phyloP scores from a whole-genome alignment of 108 stramenopile genomes.

The Nannochloropsis gaditana region DNA sequence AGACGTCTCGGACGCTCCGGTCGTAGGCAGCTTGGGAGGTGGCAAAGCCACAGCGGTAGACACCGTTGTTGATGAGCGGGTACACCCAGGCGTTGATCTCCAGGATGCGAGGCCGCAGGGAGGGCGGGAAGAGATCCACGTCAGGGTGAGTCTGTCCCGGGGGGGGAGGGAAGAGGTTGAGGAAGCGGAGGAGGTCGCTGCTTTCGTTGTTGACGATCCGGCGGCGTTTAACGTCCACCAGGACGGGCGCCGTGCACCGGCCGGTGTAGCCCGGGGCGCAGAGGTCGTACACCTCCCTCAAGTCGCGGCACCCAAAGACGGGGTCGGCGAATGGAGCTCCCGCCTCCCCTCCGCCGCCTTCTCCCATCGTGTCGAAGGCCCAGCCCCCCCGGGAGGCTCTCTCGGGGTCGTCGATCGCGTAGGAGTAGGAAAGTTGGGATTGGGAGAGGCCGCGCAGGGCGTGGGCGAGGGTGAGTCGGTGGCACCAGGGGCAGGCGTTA shows the following conservation, averaged over 20 bases:
- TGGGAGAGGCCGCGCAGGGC: conserved; percentile 52
- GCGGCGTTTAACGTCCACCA: conserved; percentile 66
- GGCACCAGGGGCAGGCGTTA: conserved; percentile 81
- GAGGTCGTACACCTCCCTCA: conserved; percentile 36
- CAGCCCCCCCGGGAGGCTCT: conserved; percentile 42
- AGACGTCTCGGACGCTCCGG: conserved; percentile 41
- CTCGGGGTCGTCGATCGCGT: conserved; percentile 36
- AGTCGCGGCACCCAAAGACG: conserved; percentile 35
- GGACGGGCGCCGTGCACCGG: conserved; percentile 76
- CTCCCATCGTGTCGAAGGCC: conserved; percentile 27
- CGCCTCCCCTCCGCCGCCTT: not conserved
- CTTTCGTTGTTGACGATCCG: conserved; percentile 68
- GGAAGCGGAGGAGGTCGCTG: conserved; percentile 31
- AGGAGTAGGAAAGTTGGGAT: conserved; percentile 30
- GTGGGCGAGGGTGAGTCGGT: conserved; percentile 57
- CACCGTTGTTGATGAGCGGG: conserved; percentile 56
- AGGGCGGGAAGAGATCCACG: not conserved
- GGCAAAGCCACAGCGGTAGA: conserved; percentile 58
- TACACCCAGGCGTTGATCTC: conserved; percentile 34
- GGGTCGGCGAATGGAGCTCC: conserved; percentile 14
- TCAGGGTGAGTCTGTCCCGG: not conserved
- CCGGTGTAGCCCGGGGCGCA: conserved; percentile 57
- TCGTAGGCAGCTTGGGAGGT: conserved; percentile 49
- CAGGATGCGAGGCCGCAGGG: not conserved
- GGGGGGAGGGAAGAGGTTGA: conserved; percentile 20